Base-by-base conservation (phyloP, 257 asterid genomes). In the Solanum appendiculatum region DNA sequence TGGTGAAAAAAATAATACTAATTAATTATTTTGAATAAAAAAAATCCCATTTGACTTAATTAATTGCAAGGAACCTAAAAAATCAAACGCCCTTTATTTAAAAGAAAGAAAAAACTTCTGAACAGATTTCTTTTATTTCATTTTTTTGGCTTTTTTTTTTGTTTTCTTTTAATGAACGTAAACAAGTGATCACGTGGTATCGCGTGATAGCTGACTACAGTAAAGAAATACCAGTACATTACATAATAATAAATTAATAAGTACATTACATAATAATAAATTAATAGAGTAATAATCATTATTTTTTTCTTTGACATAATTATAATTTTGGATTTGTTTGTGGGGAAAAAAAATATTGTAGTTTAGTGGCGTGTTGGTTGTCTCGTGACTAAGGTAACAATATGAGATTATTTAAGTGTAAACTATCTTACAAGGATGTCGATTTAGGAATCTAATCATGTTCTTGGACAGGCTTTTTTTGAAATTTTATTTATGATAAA, bases 181-280 rank as follows among this genome's bases (percentile, higher is more conserved):
- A 84, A 88, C 85, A 89, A 73, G 90, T 83, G 91, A 90, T 92
- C 97, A 93, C 96, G 94, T 94, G 96, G 91, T 80, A 91, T 90
- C 94, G 94, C 96, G 94, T 94, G 98, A 94, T 92, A 91, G 88
- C 86, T 88, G 92, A 90, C 91, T 85, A 86, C 39, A 33, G 86
- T 80, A 80, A 56, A 90, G 91, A 90, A 54, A 86, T 89, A 88
- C 88, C 69, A 89, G 90, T 81, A 81, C 85, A 48, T 40, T 13
- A 75, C 23, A 27, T n/a, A 63, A 11, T n/a, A 63, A n/a, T 63
- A 63, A 63, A 63, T 63, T 56, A 56, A 3, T 56, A 20, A 42
- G 90, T 81, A 81, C 85, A 48, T 40, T 13, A 75, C 23, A 27
- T n/a, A 63, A 11, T n/a, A 63, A n/a, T 63, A 63, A 63, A 63